Percentiles rank a stretch among this genome's conserved stretches.
Conservation (phyloP, 2,329 filamentous ascomycete genomes). For the Xylariaceae sp. region DNA sequence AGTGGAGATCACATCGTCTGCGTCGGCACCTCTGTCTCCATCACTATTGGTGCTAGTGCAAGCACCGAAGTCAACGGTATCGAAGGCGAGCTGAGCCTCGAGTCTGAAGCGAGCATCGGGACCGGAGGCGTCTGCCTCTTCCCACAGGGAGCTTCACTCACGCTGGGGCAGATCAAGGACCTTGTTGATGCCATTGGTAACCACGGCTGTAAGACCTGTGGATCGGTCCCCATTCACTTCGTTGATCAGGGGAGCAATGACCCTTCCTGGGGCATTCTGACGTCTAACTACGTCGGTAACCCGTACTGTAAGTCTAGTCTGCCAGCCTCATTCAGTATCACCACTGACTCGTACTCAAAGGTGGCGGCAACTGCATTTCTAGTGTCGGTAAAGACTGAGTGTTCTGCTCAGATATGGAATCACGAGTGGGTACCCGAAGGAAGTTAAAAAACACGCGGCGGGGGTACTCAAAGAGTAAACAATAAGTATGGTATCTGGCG, state of each 20-base stretch:
- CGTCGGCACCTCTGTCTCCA: conserved; percentile 16
- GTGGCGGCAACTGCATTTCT: conserved; percentile 14
- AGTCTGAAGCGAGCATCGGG: conserved; percentile 5
- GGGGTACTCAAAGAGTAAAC: too few species aligned
- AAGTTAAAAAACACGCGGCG: too few species aligned
- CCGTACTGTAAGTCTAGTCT: conserved; percentile 12
- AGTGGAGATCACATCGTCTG: conserved; percentile 24
- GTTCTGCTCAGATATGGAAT: too few species aligned
- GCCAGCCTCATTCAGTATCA: neutral
- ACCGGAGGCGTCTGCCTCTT: conserved; percentile 24
- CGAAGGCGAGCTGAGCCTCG: conserved; percentile 11
- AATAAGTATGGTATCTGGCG: too few species aligned
- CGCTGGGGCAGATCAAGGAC: conserved; percentile 14
- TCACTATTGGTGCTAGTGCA: conserved; percentile 14
- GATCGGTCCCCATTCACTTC: conserved; percentile 23
- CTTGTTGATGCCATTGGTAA: conserved; percentile 19
- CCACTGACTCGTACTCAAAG: neutral
- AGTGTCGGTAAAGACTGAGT: conserved; percentile 3
- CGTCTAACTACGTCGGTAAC: conserved; percentile 23
- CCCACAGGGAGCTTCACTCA: conserved; percentile 20
- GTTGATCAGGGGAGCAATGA: conserved; percentile 23
- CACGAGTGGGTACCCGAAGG: too few species aligned
- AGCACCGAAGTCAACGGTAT: conserved; percentile 14
- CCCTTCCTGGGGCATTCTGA: conserved; percentile 21
- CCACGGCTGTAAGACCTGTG: conserved; percentile 22